phyloP scores from a whole-genome alignment of 1,284 basidiomycete species.

The Trichosporon faecale region DNA sequence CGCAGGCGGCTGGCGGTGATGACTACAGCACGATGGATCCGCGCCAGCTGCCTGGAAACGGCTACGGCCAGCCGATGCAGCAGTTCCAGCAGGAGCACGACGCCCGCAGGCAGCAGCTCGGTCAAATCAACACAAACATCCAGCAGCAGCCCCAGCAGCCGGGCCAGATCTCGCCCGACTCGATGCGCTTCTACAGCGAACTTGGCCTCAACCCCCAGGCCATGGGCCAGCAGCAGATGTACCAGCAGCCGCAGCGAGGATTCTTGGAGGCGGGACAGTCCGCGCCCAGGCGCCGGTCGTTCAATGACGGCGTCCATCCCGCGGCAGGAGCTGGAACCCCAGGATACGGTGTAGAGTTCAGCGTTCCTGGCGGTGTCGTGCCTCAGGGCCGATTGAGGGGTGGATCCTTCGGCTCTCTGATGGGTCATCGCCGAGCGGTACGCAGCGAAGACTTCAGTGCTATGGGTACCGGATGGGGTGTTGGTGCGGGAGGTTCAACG shows the following conservation, averaged over 20 bases:
- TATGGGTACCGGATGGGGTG: constrained; percentile 44
- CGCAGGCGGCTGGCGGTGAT: constrained; percentile 17
- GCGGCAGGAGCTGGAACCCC: constrained; percentile 48
- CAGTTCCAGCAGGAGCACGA: constrained; percentile 24
- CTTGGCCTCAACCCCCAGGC: constrained; percentile 26
- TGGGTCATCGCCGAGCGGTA: constrained; percentile 40
- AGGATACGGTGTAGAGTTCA: constrained; percentile 47
- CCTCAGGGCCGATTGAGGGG: constrained; percentile 32
- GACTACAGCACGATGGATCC: constrained; percentile 39
- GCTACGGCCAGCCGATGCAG: constrained; percentile 19
- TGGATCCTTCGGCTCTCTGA: constrained; percentile 17
- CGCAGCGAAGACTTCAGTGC: constrained; percentile 48
- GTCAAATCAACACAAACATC: constrained; percentile 16
- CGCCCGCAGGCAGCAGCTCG: constrained; percentile 11
- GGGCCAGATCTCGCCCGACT: constrained; percentile 44
- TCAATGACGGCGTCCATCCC: constrained; percentile 40
- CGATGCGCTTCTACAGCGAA: constrained; percentile 42
- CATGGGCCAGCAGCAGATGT: constrained; percentile 9
- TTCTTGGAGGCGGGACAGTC: constrained; percentile 3
- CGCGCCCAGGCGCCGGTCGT: constrained; percentile 25
- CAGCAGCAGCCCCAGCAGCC: constrained; percentile 26
- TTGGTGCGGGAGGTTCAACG: constrained; percentile 47
- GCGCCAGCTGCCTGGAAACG: constrained; percentile 36
- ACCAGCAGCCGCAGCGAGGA: neutral
- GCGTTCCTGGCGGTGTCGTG: constrained; percentile 26